These are phyloP conservation scores for Lactifluus hygrophoroides DNA, from an alignment of 768 basidiomycete species.

Conservation along the genomic window DNA sequence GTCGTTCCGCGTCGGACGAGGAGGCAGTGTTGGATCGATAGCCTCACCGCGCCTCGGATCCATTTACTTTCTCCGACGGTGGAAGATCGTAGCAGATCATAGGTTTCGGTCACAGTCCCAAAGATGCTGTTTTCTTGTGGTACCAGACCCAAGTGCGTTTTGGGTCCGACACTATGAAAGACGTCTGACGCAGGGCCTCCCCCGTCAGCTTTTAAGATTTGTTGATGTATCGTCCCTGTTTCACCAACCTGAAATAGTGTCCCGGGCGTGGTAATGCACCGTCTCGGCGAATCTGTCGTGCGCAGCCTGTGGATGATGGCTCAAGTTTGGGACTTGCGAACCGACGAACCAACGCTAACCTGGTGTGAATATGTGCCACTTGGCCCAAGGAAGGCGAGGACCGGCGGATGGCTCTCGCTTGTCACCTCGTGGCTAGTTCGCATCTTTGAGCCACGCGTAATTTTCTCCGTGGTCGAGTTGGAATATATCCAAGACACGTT, in stretches of 20 bases:
- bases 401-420: conserved; percentile 1
- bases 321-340: conserved; percentile 22
- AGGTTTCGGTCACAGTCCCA: conserved; percentile 68
- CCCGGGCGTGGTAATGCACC: conserved; percentile 31
- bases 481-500: not conserved
- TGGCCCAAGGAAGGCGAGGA: conserved; percentile 55
- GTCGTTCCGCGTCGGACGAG: conserved; percentile 52
- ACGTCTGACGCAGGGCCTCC: conserved; percentile 52
- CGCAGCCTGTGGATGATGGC: conserved; percentile 35
- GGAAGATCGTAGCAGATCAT: conserved; percentile 47
- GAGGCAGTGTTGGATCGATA: conserved; percentile 62
- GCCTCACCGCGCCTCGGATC: conserved; percentile 49
- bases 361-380: conserved; percentile 67
- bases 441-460: not conserved
- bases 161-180: conserved; percentile 41
- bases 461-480: not conserved
- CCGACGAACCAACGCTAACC: conserved; percentile 25
- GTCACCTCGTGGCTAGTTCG: not conserved
- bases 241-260: conserved; percentile 21
- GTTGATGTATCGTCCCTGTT: not conserved
- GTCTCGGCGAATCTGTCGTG: conserved; percentile 36
- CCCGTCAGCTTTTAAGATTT: not conserved
- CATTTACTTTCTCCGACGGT: conserved; percentile 36
- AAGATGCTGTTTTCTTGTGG: conserved; percentile 77
- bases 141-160: conserved; percentile 49